Evolutionary conservation across 257 asterid genomes (phyloP).

Genomic region (Gardenia jasminoides): DNA sequence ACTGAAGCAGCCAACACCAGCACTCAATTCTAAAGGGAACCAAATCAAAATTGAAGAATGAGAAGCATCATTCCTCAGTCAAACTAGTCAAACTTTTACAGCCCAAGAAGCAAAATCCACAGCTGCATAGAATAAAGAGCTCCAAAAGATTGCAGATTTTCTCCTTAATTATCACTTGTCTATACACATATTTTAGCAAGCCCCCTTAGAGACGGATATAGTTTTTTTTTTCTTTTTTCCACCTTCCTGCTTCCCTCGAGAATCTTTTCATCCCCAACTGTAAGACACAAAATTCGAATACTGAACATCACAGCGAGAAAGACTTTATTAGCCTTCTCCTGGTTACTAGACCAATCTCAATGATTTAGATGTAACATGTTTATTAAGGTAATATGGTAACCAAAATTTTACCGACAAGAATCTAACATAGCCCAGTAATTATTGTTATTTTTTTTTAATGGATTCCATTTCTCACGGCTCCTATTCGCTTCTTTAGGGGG

Average conservation of each 20-base stretch:
- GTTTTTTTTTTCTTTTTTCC: no score
- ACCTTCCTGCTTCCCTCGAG: no score
- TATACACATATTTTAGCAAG: constrained; percentile 1
- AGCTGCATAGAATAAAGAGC: constrained; percentile 29
- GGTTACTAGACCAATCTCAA: no score
- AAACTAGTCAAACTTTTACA: constrained; percentile 51
- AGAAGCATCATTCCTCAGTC: constrained; percentile 45
- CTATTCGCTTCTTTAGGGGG: neutral
- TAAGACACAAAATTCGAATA: no score
- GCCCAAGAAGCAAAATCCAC: constrained; percentile 40
- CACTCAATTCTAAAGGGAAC: constrained; percentile 42
- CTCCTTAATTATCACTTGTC: constrained; percentile 16
- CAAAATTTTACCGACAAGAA: neutral
- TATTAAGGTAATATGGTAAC: no score
- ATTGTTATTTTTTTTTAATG: neutral
- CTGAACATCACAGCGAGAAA: no score
- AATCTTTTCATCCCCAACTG: no score
- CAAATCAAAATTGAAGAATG: constrained; percentile 45
- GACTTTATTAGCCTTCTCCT: no score
- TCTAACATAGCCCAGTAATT: neutral
- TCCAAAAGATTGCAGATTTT: constrained; percentile 22
- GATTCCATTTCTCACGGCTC: neutral
- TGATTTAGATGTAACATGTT: no score
- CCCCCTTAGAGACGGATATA: neutral
- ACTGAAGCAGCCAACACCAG: constrained; percentile 26